Base-by-base conservation (phyloP, 345 rosid species). In the Eutrema heterophyllum region DNA sequence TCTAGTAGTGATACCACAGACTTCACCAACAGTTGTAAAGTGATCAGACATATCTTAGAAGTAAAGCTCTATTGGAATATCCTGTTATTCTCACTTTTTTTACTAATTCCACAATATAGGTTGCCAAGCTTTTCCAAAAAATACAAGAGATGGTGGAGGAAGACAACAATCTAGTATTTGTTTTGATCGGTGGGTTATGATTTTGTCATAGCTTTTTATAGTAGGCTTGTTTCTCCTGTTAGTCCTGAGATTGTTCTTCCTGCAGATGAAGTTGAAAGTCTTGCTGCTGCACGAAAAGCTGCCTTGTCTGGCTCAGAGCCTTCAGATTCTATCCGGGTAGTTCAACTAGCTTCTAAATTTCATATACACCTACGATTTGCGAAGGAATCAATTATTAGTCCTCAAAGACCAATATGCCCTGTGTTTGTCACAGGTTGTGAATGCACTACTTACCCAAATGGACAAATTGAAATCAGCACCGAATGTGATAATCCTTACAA, bases 121-220 rank as follows among this genome's bases (percentile, higher is more conserved):
- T 95, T 48, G 97, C 99, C 54, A 89, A 86, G 87, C 98, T 95
- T 78, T 95, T 95, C 80, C 96, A 90, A 56, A 95, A 95, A 75
- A 95, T 95, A 76, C 99, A 95, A 86, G 99, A 95, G 80, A 92
- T 95, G 99, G 90, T 89, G 56, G 99, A 95, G 86, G 99, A 95
- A 86, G 97, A 95, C 77, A 88, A 82, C 90, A 92, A 85, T 84
- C 87, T 95, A 81, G 96, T 95, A 80, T 90, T 92, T 89, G 98
- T 95, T 83, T 81, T 95, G 85, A 92, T 95, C 72, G 99, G 99
- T 95, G 88, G 88, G 99, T 73, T 49, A 71, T 75, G 59, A 68
- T 75, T 9, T 58, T 52, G 4, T 24, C 41, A 24, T 13, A 21
- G 2, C 40, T 15, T 33, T 57, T 57, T 9, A 13, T 56, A 33